Evolutionary conservation across 139 green algal genomes (phyloP).

Genomic region (Chlamydomonas sphaeroides): DNA sequence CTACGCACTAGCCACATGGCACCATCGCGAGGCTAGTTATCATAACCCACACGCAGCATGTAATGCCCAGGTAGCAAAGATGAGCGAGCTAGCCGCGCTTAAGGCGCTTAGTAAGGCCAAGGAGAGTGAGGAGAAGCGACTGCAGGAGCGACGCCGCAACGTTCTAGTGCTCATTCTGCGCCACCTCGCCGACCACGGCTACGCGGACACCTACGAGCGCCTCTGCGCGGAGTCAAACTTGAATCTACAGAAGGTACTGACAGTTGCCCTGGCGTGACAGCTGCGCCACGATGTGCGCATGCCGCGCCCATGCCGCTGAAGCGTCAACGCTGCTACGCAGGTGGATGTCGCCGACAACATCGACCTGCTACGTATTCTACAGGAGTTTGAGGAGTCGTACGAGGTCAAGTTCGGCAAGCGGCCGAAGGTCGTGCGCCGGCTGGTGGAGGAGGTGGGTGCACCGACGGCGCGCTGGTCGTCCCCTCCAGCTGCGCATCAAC

Average conservation of each 20-base stretch:
- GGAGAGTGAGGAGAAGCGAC: constrained; percentile 53
- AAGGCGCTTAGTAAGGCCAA: constrained; percentile 27
- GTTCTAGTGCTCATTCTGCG: constrained; percentile 70
- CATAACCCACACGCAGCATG: too few species aligned
- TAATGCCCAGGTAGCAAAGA: neutral
- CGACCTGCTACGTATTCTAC: constrained; percentile 64
- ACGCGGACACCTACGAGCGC: constrained; percentile 58
- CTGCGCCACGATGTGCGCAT: neutral
- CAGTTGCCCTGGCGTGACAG: neutral
- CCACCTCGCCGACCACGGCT: constrained; percentile 67
- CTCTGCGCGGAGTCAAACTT: constrained; percentile 64
- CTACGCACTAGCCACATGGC: too few species aligned
- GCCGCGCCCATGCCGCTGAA: too few species aligned
- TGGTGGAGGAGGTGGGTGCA: constrained; percentile 38
- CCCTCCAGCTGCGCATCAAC: too few species aligned
- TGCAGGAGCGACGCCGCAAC: constrained; percentile 54
- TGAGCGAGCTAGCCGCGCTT: constrained; percentile 30
- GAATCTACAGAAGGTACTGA: constrained; percentile 54
- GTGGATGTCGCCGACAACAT: constrained; percentile 79
- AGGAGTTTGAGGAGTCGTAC: constrained; percentile 74
- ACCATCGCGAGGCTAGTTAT: too few species aligned
- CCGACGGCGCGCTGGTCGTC: too few species aligned
- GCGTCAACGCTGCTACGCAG: too few species aligned
- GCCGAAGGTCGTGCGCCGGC: constrained; percentile 63
- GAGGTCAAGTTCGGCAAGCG: constrained; percentile 68